Evolutionary conservation across 192 early-diverging fungal genomes (phyloP).

Genomic region (Allomyces javanicus): DNA sequence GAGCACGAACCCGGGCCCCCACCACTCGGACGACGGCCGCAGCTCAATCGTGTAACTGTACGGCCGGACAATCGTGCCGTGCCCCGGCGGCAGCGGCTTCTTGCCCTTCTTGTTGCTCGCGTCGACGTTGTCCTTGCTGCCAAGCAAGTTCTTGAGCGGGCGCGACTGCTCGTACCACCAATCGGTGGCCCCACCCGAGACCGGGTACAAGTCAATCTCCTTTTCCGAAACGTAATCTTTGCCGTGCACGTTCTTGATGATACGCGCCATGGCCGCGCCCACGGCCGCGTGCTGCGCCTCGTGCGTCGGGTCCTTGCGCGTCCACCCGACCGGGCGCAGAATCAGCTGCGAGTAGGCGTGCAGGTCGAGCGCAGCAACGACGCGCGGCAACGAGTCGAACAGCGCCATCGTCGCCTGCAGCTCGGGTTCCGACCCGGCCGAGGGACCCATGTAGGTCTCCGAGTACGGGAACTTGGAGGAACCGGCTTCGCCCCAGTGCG

Average conservation of each 20-base stretch:
- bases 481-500: slow-evolving; percentile 16
- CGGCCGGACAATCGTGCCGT: slow-evolving; percentile 11
- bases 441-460: slow-evolving; percentile 16
- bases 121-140: neutral
- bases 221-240: slow-evolving; percentile 23
- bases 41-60: slow-evolving; percentile 38
- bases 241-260: slow-evolving; percentile 21
- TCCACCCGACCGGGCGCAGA: slow-evolving; percentile 30
- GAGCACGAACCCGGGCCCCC: slow-evolving; percentile 24
- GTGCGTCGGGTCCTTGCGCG: slow-evolving; percentile 1
- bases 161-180: slow-evolving; percentile 27
- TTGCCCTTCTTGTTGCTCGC: neutral
- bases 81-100: slow-evolving; percentile 1
- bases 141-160: slow-evolving; percentile 1
- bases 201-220: slow-evolving; percentile 30
- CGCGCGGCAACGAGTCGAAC: slow-evolving; percentile 19
- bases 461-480: slow-evolving; percentile 15
- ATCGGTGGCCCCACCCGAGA: slow-evolving; percentile 27
- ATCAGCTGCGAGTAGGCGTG: slow-evolving; percentile 38
- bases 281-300: slow-evolving; percentile 14
- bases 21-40: slow-evolving; percentile 16
- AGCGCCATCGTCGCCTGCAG: slow-evolving; percentile 24
- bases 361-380: slow-evolving; percentile 36
- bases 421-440: slow-evolving; percentile 20
- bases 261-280: slow-evolving; percentile 14